phyloP scores from a whole-genome alignment of 1,139 yeast genomes.

The Yamadazyma atmosphaerica region DNA sequence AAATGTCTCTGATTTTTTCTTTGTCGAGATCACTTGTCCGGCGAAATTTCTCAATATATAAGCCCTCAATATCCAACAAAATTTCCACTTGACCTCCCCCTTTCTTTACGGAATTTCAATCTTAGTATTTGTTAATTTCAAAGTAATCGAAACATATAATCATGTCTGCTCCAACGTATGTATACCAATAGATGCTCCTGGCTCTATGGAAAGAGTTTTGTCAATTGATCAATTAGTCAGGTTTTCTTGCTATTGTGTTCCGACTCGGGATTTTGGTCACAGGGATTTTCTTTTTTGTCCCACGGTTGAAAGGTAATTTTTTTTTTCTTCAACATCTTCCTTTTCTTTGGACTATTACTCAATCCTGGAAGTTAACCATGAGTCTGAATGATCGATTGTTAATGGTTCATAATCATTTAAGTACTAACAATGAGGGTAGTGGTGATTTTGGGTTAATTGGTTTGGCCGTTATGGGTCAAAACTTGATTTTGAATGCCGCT shows the following conservation, averaged over 20 bases:
- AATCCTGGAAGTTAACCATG: no score
- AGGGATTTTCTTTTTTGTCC: neutral
- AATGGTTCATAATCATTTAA: conserved; percentile 3
- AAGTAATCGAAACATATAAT: neutral
- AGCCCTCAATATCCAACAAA: conserved; percentile 4
- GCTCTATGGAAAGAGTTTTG: no score
- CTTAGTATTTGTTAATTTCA: conserved; percentile 1
- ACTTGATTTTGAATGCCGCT: conserved; percentile 95
- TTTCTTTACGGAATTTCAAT: conserved; percentile 1
- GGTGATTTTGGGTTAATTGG: conserved; percentile 99
- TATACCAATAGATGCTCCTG: no score
- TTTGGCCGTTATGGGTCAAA: conserved; percentile 99
- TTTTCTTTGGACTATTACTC: neutral
- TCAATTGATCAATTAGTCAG: conserved; percentile 4
- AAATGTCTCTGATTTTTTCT: conserved; percentile 2
- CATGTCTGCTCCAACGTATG: conserved; percentile 50
- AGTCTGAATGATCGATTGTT: neutral
- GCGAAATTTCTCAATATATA: conserved; percentile 4
- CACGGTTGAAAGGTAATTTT: neutral
- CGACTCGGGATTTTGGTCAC: neutral
- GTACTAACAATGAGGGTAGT: conserved; percentile 42
- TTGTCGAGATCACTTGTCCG: conserved; percentile 2
- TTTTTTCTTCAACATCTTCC: neutral
- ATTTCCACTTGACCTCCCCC: neutral
- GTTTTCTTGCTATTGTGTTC: neutral